A percentile compares a stretch with the other conserved stretches of the same genome.
Evolutionary conservation across 2,329 filamentous ascomycete species (phyloP).

Genomic region (Pseudocercospora fijiensis): DNA sequence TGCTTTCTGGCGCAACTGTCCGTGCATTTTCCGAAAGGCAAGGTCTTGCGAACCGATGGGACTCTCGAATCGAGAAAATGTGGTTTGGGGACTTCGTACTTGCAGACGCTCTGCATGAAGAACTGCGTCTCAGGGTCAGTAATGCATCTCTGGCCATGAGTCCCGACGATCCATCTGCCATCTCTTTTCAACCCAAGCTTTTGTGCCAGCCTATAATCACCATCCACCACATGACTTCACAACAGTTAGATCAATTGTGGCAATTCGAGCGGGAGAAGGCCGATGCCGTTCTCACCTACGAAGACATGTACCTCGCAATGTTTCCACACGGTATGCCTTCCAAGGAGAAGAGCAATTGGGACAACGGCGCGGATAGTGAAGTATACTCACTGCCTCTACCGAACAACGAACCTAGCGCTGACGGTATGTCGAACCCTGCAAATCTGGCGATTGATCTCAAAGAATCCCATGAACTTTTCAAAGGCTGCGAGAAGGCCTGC

Average conservation of each 20-base stretch:
- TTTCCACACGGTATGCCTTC: constrained; percentile 11
- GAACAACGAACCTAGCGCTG: background rate
- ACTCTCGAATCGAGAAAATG: constrained; percentile 17
- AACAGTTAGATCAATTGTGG: constrained; percentile 20
- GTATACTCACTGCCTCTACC: constrained; percentile 20
- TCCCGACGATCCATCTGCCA: constrained; percentile 17
- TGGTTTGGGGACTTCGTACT: constrained; percentile 29
- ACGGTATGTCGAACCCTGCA: background rate
- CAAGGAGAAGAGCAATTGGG: constrained; percentile 16
- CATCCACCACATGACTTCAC: constrained; percentile 22
- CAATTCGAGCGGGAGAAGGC: constrained; percentile 16
- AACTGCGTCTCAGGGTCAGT: constrained; percentile 24
- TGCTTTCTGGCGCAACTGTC: constrained; percentile 26
- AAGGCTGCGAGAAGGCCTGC: background rate
- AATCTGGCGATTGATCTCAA: background rate
- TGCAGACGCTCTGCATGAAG: constrained; percentile 26
- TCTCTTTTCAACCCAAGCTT: constrained; percentile 21
- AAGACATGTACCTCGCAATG: constrained; percentile 16
- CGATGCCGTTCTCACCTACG: constrained; percentile 7
- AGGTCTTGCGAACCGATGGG: constrained; percentile 25
- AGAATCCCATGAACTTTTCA: background rate
- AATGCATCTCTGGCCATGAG: constrained; percentile 25
- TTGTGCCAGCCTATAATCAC: constrained; percentile 31
- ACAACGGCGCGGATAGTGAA: constrained; percentile 21
- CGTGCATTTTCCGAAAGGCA: constrained; percentile 13